phyloP scores from a whole-genome alignment of 148 eudicot genomes.

The Pharnaceum exiguum region DNA sequence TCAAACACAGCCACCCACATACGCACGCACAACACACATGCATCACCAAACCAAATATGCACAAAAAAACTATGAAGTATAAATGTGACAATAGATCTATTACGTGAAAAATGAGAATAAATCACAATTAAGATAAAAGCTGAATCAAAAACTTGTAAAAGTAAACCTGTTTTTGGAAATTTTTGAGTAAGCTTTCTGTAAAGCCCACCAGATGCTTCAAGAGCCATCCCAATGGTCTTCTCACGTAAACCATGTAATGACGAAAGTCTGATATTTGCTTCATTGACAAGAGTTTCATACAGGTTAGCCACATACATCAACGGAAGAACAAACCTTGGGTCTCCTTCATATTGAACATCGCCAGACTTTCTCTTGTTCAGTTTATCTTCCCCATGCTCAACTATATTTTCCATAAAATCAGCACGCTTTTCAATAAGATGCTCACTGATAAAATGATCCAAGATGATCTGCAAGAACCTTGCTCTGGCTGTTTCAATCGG shows the following conservation, averaged over 20 bases:
- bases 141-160: neutral
- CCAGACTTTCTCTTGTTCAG: conserved; percentile 65
- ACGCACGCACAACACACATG: neutral
- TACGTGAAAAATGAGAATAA: neutral
- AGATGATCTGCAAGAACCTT: conserved; percentile 71
- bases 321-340: conserved; percentile 72
- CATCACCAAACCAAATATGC: no score
- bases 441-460: conserved; percentile 61
- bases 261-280: conserved; percentile 63
- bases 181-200: conserved; percentile 83
- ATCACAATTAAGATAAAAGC: neutral
- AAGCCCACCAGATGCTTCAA: conserved; percentile 97
- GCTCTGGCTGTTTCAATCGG: conserved; percentile 86
- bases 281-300: conserved; percentile 79
- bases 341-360: conserved; percentile 74
- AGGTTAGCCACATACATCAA: conserved; percentile 95
- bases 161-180: conserved; percentile 77
- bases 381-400: conserved; percentile 58
- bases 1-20: neutral
- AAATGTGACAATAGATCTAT: no score
- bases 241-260: conserved; percentile 74
- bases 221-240: conserved; percentile 85
- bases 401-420: conserved; percentile 38
- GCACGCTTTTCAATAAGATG: conserved; percentile 57
- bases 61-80: no score